Evolutionary conservation across 2,329 filamentous ascomycete species (phyloP).

Genomic region (Aurifilum marmelostoma): DNA sequence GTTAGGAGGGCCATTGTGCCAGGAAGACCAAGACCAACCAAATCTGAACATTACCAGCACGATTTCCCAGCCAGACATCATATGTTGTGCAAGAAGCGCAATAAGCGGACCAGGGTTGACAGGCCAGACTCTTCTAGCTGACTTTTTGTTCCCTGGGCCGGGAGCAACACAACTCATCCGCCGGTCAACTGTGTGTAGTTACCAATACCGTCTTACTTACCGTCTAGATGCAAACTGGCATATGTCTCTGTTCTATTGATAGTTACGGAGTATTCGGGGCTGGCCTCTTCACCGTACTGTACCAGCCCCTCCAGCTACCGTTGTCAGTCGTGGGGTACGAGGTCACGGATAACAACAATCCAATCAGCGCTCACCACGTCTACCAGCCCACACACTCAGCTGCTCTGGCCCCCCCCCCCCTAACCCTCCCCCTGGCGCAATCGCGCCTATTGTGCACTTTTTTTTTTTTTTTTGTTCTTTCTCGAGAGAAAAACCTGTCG

Average conservation of each 20-base stretch:
- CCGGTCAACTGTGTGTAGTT: not conserved
- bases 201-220: not conserved
- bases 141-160: not conserved
- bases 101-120: not conserved
- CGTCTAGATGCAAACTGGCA: constrained; percentile 1
- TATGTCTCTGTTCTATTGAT: constrained; percentile 10
- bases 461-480: too few species aligned
- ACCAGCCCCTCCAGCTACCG: constrained; percentile 33
- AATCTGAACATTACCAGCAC: not conserved
- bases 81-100: not conserved
- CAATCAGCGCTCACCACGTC: constrained; percentile 41
- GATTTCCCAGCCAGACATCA: not conserved
- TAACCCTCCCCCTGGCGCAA: constrained; percentile 28
- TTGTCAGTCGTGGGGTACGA: constrained; percentile 36
- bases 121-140: not conserved
- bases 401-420: constrained; percentile 26
- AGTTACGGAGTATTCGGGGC: constrained; percentile 30
- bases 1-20: not conserved
- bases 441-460: constrained; percentile 25
- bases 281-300: constrained; percentile 35
- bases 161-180: not conserved
- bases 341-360: constrained; percentile 33
- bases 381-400: constrained; percentile 38
- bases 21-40: not conserved
- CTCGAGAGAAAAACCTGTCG: constrained; percentile 6